phyloP scores from a whole-genome alignment of 306 rosid genomes.

The Dalbergia oliveri region DNA sequence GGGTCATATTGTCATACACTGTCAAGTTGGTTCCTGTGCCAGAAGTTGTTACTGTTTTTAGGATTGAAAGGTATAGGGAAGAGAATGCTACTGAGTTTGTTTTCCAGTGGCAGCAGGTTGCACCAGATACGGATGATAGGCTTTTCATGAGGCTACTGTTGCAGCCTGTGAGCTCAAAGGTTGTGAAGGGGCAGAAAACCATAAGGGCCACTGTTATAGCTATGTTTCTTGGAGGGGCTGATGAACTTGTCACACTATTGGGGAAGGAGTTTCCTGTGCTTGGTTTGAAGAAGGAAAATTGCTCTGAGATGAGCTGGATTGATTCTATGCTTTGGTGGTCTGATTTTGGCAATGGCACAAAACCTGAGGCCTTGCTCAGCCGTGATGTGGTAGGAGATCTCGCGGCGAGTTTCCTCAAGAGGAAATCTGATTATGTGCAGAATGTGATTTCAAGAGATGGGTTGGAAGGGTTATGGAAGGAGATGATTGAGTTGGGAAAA shows the following conservation, averaged over 20 bases:
- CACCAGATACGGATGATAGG: conserved; percentile 52
- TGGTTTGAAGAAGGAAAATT: conserved; percentile 59
- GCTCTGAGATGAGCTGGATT: conserved; percentile 66
- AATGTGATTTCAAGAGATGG: conserved; percentile 44
- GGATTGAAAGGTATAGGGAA: conserved; percentile 52
- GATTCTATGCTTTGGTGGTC: conserved; percentile 58
- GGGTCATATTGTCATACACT: conserved; percentile 71
- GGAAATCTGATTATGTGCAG: conserved; percentile 65
- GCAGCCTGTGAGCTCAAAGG: conserved; percentile 63
- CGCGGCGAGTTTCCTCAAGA: conserved; percentile 40
- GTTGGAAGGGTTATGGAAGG: conserved; percentile 53
- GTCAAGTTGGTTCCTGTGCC: conserved; percentile 69
- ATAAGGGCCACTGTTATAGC: conserved; percentile 51
- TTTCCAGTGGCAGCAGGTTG: conserved; percentile 71
- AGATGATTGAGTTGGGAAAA: conserved; percentile 52
- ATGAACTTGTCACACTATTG: conserved; percentile 52
- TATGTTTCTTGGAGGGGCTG: conserved; percentile 62
- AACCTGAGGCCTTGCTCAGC: conserved; percentile 46
- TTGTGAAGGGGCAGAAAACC: conserved; percentile 52
- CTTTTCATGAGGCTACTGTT: conserved; percentile 69
- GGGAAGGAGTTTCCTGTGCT: conserved; percentile 61
- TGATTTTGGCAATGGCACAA: conserved; percentile 33
- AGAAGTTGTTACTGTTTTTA: conserved; percentile 62
- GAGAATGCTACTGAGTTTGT: conserved; percentile 66
- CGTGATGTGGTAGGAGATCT: neutral